Evolutionary conservation across 306 rosid species (phyloP).

Genomic region (Datisca glomerata): DNA sequence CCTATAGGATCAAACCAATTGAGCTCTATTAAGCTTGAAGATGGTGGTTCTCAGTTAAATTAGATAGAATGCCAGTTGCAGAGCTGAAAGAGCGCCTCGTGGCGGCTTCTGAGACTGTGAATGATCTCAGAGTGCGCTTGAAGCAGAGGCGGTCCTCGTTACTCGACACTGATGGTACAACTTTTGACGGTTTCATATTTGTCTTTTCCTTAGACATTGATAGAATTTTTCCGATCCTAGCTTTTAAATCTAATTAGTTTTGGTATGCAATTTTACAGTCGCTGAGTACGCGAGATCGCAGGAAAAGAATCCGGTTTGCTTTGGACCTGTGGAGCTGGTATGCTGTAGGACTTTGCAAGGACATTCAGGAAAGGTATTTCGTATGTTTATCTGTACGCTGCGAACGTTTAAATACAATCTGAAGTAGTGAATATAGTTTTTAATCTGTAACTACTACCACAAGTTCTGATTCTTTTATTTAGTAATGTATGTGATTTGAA

Average conservation of each 20-base stretch:
- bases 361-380: constrained; percentile 64
- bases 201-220: neutral
- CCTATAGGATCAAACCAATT: neutral
- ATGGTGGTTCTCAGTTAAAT: constrained; percentile 19
- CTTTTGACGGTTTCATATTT: neutral
- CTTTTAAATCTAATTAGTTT: constrained; percentile 23
- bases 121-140: constrained; percentile 60
- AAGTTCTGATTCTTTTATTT: no score
- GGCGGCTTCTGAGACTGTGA: constrained; percentile 67
- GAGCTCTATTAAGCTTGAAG: neutral
- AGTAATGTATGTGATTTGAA: neutral
- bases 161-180: constrained; percentile 71
- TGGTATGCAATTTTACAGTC: constrained; percentile 30
- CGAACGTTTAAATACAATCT: neutral
- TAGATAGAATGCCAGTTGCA: constrained; percentile 57
- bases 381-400: neutral
- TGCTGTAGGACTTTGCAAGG: constrained; percentile 94
- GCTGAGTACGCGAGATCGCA: constrained; percentile 59
- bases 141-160: constrained; percentile 57
- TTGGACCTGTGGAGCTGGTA: constrained; percentile 93
- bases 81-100: constrained; percentile 88
- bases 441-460: no score
- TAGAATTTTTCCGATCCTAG: neutral
- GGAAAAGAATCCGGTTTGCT: constrained; percentile 56
- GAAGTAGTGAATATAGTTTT: no score